Evolutionary conservation across 169 alveolate species (phyloP).

Genomic region (Plasmodium billcollinsi): DNA sequence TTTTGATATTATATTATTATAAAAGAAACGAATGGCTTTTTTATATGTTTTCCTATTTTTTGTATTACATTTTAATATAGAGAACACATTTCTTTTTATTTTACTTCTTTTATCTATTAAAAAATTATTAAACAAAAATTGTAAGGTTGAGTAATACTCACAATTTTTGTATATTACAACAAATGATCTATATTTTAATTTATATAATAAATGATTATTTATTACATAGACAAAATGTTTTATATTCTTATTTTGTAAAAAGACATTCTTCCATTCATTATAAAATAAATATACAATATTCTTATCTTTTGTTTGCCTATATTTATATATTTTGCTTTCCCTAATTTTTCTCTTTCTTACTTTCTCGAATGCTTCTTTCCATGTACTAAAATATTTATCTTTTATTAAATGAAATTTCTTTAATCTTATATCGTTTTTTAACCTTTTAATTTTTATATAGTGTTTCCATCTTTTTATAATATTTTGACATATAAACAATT

Average conservation of each 20-base stretch:
- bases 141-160: slow-evolving; percentile 6
- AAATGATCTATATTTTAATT: slow-evolving; percentile 15
- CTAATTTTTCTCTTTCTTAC: slow-evolving; percentile 40
- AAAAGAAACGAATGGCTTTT: slow-evolving; percentile 20
- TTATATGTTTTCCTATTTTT: slow-evolving; percentile 17
- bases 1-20: slow-evolving; percentile 2
- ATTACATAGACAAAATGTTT: slow-evolving; percentile 25
- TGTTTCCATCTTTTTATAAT: slow-evolving; percentile 28
- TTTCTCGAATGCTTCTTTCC: slow-evolving; percentile 29
- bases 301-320: slow-evolving; percentile 46
- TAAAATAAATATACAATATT: background rate
- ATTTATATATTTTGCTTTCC: slow-evolving; percentile 3
- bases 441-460: background rate
- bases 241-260: slow-evolving; percentile 10
- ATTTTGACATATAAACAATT: slow-evolving; percentile 23
- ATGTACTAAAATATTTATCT: slow-evolving; percentile 18
- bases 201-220: background rate
- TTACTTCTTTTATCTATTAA: slow-evolving; percentile 40
- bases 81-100: slow-evolving; percentile 34
- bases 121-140: slow-evolving; percentile 19
- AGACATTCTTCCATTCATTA: slow-evolving; percentile 24
- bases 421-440: background rate
- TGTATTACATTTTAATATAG: slow-evolving; percentile 28
- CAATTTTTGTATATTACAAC: slow-evolving; percentile 8
- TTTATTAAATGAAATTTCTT: background rate